Base-by-base conservation (phyloP, 1,284 basidiomycete genomes). In the Irpex rosettiformis region DNA sequence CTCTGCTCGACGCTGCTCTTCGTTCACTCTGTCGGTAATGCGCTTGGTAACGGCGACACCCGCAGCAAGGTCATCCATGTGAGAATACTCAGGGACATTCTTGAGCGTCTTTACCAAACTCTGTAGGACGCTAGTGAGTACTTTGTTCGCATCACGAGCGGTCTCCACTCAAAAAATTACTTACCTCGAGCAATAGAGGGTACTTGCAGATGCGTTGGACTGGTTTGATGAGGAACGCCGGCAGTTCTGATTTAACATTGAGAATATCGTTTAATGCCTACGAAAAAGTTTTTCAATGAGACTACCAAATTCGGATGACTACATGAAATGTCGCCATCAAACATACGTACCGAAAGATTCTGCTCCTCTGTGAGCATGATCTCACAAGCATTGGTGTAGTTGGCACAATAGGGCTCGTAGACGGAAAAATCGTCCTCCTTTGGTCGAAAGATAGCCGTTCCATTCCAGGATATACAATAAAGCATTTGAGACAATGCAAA, bases 341-440 rank as follows among this genome's bases (percentile, higher is more conserved):
- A n/a, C 65, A 65, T 57, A 84, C 91, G 75, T 70, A 95, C 93
- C 73, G 84, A 78, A 52, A 97, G 81, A 66, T 89, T 90, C 66
- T 89, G 85, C 73, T 93, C 92, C 70, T 94, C 90, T 59, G 86
- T 85, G 57, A 94, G 83, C 79, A 96, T 88, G 48, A 96, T 82
- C 57, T 94, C 88, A 70, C 91, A 85, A 53, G 94, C 89, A 70
- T 89, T 86, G 42, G 90, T 91, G 75, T 96, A 96, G 75, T 99
- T 98, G 49, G 94, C 94, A 73, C 96, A 99, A 73, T 98, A 99
- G 3, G 96, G 95, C 70, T 97, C 95, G 74, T 99, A 99, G 40
- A 94, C 92, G 52, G 86, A 83, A 70, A 98, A 97, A 66, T 94
- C 92, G 59, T 93, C 85, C 81, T 99, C 96, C 91, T 95, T 79